These are phyloP conservation scores for Boletellus ananiceps DNA, from an alignment of 768 basidiomycete genomes.

Conservation along the genomic window DNA sequence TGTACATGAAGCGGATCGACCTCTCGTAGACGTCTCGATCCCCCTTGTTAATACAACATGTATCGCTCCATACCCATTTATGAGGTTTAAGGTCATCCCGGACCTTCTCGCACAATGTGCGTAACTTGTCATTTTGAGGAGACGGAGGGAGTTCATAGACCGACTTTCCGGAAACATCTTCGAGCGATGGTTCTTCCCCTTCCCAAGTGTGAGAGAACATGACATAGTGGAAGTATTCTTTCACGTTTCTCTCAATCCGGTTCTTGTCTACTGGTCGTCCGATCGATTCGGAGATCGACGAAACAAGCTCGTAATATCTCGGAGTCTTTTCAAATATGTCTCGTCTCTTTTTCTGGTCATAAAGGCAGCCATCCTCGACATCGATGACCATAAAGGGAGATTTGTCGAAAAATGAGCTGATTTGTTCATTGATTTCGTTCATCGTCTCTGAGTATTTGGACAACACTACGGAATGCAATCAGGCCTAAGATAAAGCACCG, in stretches of 20 bases:
- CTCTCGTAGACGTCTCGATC: background rate
- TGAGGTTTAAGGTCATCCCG: background rate
- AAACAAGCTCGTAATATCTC: slow-evolving; percentile 3
- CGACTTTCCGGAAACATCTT: background rate
- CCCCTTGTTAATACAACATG: background rate
- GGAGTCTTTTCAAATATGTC: background rate
- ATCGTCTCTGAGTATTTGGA: background rate
- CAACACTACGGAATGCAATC: slow-evolving; percentile 1
- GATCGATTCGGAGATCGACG: background rate
- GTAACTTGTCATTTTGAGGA: slow-evolving; percentile 6
- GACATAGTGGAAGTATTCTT: slow-evolving; percentile 9
- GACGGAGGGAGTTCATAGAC: background rate
- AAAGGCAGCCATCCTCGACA: slow-evolving; percentile 4
- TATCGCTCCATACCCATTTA: slow-evolving; percentile 13
- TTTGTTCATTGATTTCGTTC: background rate
- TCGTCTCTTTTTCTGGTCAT: background rate
- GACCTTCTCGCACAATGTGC: slow-evolving; percentile 6
- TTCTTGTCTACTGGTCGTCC: too few relatives aligned
- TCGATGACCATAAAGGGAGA: slow-evolving; percentile 12
- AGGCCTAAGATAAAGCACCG: background rate
- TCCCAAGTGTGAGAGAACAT: slow-evolving; percentile 20
- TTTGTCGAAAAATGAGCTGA: background rate
- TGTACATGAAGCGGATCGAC: slow-evolving; percentile 13
- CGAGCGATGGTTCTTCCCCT: slow-evolving; percentile 6
- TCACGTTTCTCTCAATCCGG: slow-evolving; percentile 1